phyloP scores from a whole-genome alignment of 2,329 filamentous ascomycete species.

The Magnaporthiopsis rhizophila region DNA sequence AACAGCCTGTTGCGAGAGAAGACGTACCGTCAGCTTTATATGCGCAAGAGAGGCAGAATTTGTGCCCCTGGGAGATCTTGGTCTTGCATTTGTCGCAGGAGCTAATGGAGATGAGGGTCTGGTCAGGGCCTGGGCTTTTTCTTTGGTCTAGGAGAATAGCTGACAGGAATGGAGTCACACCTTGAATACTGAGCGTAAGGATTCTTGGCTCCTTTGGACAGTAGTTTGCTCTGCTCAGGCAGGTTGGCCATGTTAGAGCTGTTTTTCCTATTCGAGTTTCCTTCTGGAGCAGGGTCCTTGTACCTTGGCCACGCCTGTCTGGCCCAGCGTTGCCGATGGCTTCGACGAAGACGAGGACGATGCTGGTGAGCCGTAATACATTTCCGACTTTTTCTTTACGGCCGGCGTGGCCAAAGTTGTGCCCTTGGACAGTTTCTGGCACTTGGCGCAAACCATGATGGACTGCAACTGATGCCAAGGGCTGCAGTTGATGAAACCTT shows the following conservation, averaged over 20 bases:
- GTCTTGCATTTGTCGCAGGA: conserved; percentile 55
- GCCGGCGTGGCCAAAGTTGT: conserved; percentile 55
- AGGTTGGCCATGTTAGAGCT: background rate
- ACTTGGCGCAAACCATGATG: conserved; percentile 51
- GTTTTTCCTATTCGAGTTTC: background rate
- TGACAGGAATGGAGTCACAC: conserved; percentile 10
- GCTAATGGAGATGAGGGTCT: conserved; percentile 17
- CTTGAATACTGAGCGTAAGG: conserved; percentile 56
- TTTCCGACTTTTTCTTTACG: conserved; percentile 60
- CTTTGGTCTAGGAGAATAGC: too few relatives aligned
- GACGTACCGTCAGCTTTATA: conserved; percentile 51
- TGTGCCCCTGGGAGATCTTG: conserved; percentile 53
- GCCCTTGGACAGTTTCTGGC: conserved; percentile 50
- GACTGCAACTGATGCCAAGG: background rate
- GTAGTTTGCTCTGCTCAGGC: conserved; percentile 48
- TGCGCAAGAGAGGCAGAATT: conserved; percentile 54
- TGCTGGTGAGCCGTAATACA: conserved; percentile 54
- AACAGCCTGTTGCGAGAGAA: conserved; percentile 7
- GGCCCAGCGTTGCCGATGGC: conserved; percentile 46
- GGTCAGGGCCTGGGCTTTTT: background rate
- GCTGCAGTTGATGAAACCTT: background rate
- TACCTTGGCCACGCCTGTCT: conserved; percentile 53
- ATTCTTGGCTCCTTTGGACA: conserved; percentile 57
- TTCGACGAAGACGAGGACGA: conserved; percentile 31
- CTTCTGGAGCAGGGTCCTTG: background rate